Base-by-base conservation (phyloP, 2,329 filamentous ascomycete species). In the Cercospora beticola region DNA sequence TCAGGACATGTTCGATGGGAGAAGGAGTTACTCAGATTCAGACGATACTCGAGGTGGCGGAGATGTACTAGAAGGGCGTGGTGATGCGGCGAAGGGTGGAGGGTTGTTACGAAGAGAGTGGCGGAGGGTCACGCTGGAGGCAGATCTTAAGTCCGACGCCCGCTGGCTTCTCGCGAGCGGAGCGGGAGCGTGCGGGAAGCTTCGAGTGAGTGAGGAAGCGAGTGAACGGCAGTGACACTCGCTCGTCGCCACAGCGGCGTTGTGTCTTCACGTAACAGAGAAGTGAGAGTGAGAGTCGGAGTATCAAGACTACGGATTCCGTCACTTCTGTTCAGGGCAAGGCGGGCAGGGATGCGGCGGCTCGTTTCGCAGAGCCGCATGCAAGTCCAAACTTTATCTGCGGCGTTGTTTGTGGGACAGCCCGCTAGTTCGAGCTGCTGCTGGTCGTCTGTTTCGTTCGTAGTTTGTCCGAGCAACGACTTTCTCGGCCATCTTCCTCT, bases 1-100 rank as follows among this genome's bases (percentile, higher is more conserved):
- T 61, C 52, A 68, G 21, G 46, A 30, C 66, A 68, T 64, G 14
- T 46, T 65, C 23, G 43, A 54, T 30, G 46, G 21, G 21, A 26
- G 33, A 43, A 9, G 8, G 21, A 49, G n/a, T 10, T 16, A 28
- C 16, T 28, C 23, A 16, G 59, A 28, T 26, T 46, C 59, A 5
- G 59, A 18, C n/a, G 18, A 23, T 9, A 36, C n/a, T 65, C 26
- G 18, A 57, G 63, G 64, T 61, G 64, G 64, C 56, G 67, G 26
- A 28, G 21, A n/a, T 18, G n/a, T 12, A 6, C 31, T 61, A 61
- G 58, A 43, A 61, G 33, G 23, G 4, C n/a, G 40, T 26, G 14
- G 31, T 40, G 8, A 61, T 21, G 31, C 21, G 58, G 58, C 23
- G 14, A 31, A 36, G 30, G 18, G n/a, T 21, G 36, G 18, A 60